A percentile compares a stretch with the other conserved stretches of the same genome.
phyloP scores from a whole-genome alignment of 306 rosid species.

The Quercus aquifolioides region DNA sequence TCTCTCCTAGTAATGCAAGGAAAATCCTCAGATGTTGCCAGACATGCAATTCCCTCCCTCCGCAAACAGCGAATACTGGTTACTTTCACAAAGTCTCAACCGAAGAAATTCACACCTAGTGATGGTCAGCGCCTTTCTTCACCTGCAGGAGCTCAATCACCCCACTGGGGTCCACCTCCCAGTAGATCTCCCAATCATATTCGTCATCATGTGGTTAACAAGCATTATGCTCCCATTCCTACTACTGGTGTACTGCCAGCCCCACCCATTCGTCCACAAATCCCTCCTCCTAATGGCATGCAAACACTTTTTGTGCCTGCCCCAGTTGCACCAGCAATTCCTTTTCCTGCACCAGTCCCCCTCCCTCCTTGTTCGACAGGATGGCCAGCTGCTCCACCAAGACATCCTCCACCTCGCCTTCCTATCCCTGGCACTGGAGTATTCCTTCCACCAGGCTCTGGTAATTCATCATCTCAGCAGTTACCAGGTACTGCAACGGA shows the following conservation, averaged over 20 bases:
- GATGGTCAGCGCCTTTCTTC: conserved; percentile 54
- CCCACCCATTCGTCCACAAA: conserved; percentile 58
- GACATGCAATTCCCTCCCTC: conserved; percentile 74
- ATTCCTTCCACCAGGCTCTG: conserved; percentile 86
- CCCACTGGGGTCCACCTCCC: conserved; percentile 68
- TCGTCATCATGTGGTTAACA: conserved; percentile 60
- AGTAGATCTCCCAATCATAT: conserved; percentile 64
- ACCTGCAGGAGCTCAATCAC: conserved; percentile 32
- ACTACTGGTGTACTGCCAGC: conserved; percentile 63
- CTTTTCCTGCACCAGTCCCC: conserved; percentile 66
- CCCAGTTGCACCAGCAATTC: conserved; percentile 53
- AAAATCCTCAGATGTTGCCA: conserved; percentile 66
- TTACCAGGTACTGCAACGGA: conserved; percentile 35
- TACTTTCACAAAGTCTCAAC: conserved; percentile 71
- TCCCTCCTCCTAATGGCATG: conserved; percentile 61
- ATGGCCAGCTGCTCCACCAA: conserved; percentile 71
- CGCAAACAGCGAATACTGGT: conserved; percentile 78
- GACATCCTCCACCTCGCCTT: conserved; percentile 80
- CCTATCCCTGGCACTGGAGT: conserved; percentile 89
- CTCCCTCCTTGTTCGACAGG: conserved; percentile 59
- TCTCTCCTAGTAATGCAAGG: conserved; percentile 75
- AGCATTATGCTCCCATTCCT: conserved; percentile 52
- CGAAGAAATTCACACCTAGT: conserved; percentile 42
- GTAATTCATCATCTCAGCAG: conserved; percentile 52
- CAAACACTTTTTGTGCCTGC: conserved; percentile 65